These are phyloP conservation scores for Wickerhamomyces chambardii DNA, from an alignment of 805 yeast genomes.

Conservation along the genomic window DNA sequence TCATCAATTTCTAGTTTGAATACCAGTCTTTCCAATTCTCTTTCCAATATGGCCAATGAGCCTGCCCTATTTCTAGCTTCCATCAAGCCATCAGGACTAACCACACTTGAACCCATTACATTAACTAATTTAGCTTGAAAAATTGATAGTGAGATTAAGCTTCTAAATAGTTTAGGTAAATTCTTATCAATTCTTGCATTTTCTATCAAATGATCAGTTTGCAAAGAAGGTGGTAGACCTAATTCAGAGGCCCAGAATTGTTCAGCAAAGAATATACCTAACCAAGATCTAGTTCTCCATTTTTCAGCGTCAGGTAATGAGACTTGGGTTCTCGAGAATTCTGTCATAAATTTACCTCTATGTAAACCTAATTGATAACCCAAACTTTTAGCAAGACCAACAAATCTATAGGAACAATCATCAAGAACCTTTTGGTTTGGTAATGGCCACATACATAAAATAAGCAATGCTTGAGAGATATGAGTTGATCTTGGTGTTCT, in stretches of 20 bases:
- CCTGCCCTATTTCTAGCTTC: conserved; percentile 80
- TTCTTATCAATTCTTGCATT: conserved; percentile 56
- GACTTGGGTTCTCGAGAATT: conserved; percentile 84
- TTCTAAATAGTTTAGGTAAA: conserved; percentile 64
- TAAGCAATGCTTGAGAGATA: conserved; percentile 80
- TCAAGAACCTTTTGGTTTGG: conserved; percentile 90
- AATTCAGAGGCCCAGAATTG: conserved; percentile 85
- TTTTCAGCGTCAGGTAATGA: conserved; percentile 83
- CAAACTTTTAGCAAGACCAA: conserved; percentile 77
- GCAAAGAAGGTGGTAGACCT: conserved; percentile 83
- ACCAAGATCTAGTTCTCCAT: conserved; percentile 93
- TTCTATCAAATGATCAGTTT: conserved; percentile 75
- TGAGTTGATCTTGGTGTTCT: conserved; percentile 91
- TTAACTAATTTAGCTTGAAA: conserved; percentile 79
- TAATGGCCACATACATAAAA: conserved; percentile 85
- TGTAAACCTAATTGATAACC: conserved; percentile 86
- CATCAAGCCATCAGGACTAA: conserved; percentile 81
- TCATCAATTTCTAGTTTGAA: conserved; percentile 59
- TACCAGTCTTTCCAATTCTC: conserved; percentile 69
- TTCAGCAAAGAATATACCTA: conserved; percentile 79
- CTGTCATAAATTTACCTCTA: conserved; percentile 85
- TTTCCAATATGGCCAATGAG: conserved; percentile 63
- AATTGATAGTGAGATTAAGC: conserved; percentile 63
- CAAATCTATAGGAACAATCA: conserved; percentile 84
- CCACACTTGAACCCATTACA: conserved; percentile 81